These are phyloP conservation scores for Biancaea sappan DNA, from an alignment of 306 rosid genomes.

Conservation along the genomic window DNA sequence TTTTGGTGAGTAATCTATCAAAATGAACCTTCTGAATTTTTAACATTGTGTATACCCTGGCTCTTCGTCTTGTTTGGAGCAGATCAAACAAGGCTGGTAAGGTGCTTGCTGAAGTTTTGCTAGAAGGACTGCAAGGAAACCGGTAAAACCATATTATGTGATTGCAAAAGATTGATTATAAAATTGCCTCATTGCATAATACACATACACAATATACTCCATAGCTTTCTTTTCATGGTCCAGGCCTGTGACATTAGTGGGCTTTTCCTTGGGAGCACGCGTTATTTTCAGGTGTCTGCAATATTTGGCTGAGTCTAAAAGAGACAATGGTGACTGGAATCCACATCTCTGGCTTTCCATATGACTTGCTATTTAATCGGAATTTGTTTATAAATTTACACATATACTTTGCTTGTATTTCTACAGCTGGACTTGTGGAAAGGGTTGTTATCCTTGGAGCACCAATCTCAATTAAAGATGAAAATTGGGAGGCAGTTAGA, in stretches of 20 bases:
- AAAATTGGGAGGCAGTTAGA: slow-evolving; percentile 61
- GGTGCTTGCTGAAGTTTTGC: slow-evolving; percentile 61
- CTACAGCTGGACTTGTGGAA: slow-evolving; percentile 66
- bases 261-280: slow-evolving; percentile 70
- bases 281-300: slow-evolving; percentile 71
- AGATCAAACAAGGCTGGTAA: slow-evolving; percentile 77
- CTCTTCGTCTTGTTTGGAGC: slow-evolving; percentile 30
- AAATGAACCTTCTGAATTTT: neutral
- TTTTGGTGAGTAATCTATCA: slow-evolving; percentile 8
- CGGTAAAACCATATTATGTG: slow-evolving; percentile 51
- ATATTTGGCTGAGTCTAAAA: slow-evolving; percentile 50
- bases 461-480: slow-evolving; percentile 60
- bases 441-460: slow-evolving; percentile 75
- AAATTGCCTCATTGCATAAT: slow-evolving; percentile 27
- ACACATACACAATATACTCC: slow-evolving; percentile 19
- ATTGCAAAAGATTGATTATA: slow-evolving; percentile 32
- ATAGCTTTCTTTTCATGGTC: slow-evolving; percentile 42
- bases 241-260: slow-evolving; percentile 76
- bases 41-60: slow-evolving; percentile 19
- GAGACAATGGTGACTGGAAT: slow-evolving; percentile 53
- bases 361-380: slow-evolving; percentile 21
- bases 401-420: neutral
- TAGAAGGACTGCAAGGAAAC: slow-evolving; percentile 64
- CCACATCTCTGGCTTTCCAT: slow-evolving; percentile 21
- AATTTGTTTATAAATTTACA: slow-evolving; percentile 18